Evolutionary conservation across 495 filamentous ascomycete species (phyloP).

Genomic region (Bathelium albidoporum): DNA sequence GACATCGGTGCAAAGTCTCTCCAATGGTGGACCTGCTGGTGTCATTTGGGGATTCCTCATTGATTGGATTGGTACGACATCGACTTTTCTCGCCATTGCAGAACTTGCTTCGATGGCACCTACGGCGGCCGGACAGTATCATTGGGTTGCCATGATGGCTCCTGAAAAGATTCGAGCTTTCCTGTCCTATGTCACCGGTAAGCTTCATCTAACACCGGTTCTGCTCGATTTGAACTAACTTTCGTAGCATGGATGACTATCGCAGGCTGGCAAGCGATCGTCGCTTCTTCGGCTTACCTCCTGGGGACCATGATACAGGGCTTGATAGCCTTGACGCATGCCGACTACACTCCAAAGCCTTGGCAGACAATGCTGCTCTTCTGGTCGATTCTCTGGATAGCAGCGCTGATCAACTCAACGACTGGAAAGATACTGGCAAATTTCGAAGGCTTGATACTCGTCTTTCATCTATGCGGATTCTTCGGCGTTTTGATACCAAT

Average conservation of each 20-base stretch:
- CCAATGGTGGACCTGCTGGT: slow-evolving; percentile 16
- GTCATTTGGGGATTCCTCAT: slow-evolving; percentile 17
- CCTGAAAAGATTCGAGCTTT: too few relatives aligned
- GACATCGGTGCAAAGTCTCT: slow-evolving; percentile 18
- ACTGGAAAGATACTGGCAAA: slow-evolving; percentile 7
- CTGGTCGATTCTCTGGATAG: too few relatives aligned
- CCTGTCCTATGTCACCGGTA: too few relatives aligned
- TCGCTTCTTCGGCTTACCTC: slow-evolving; percentile 14
- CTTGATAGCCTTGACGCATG: slow-evolving; percentile 13
- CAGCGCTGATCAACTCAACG: slow-evolving; percentile 13
- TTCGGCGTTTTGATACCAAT: slow-evolving; percentile 27
- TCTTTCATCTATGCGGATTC: slow-evolving; percentile 28
- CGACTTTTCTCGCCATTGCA: slow-evolving; percentile 10
- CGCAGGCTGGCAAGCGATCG: slow-evolving; percentile 10
- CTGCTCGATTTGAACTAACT: not conserved
- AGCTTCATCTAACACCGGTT: too few relatives aligned
- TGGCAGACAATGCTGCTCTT: slow-evolving; percentile 39
- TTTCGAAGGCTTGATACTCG: slow-evolving; percentile 18
- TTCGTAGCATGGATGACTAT: slow-evolving; percentile 12
- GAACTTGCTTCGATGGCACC: slow-evolving; percentile 21
- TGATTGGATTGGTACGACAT: slow-evolving; percentile 4
- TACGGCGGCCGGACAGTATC: slow-evolving; percentile 18
- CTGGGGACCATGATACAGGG: slow-evolving; percentile 27
- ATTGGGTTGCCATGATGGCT: slow-evolving; percentile 9
- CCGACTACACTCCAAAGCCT: slow-evolving; percentile 28